Evolutionary conservation across 352 stramenopile species (phyloP), one percentile per base, ranked within the genome.

Genomic region (Pythium sp.): DNA sequence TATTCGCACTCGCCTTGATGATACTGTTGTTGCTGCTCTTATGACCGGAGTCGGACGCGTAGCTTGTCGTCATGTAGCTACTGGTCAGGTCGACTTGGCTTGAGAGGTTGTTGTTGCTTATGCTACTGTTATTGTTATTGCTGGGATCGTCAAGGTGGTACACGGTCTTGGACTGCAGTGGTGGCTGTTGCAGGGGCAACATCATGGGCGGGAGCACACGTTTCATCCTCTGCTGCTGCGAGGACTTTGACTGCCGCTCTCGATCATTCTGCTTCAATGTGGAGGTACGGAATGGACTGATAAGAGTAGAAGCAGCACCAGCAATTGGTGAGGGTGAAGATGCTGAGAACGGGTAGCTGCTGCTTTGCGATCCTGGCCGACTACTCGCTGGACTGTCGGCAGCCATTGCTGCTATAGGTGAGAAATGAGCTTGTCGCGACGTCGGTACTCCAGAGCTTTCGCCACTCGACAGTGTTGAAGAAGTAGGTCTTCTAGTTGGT

Each of bases 141-240:
- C 22, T 30, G 5, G 46, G 14, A 7, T 36, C 36, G 1, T 22
- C 36, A 6, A 71, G 20, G 5, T 20, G 58, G 12, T 71, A 71
- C 14, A 34, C 12, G 32, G 24, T 63, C 49, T 20, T 28, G 15
- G 32, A 15, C 22, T 24, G 28, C 28, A 46, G 30, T 2, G 24
- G 26, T 22, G 22, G 32, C 20, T 20, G 28, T 59, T 20, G 60
- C 15, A 3, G 32, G 55, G 64, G 56, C 14, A 57, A 60, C 63
- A 71, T 67, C 47, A 73, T 67, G 34, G 63, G 36, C 12, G 63
- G 56, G 8, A 73, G 64, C 38, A 47, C 47, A 15, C 63, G 63
- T 36, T 65, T 63, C 15, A 14, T 47, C n/a, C 54, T 26, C 12
- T 28, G 20, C 8, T 22, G 22, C 1, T n/a, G 26, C 2, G 54